Evolutionary conservation across 2,329 filamentous ascomycete species (phyloP).

Genomic region (Neonectria ditissima): DNA sequence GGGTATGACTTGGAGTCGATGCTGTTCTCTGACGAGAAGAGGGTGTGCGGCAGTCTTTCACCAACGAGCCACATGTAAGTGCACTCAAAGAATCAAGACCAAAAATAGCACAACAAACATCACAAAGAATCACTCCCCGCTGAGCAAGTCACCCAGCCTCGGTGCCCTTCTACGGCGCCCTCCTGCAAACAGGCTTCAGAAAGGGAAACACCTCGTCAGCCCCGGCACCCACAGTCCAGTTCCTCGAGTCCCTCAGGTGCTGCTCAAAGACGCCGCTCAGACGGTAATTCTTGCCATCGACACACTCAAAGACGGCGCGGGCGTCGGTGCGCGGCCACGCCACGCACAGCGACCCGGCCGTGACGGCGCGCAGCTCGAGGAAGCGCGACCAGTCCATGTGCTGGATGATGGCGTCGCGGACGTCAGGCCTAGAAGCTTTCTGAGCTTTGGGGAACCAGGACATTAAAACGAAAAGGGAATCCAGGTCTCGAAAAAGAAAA

Average conservation of each 20-base stretch:
- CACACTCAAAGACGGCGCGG: constrained; percentile 8
- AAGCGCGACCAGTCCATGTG: constrained; percentile 34
- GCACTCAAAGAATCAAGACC: constrained; percentile 5
- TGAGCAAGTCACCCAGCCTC: not conserved
- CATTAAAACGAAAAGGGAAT: too few relatives aligned
- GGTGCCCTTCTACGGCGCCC: not conserved
- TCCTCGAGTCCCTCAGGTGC: constrained; percentile 20
- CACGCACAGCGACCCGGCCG: constrained; percentile 21
- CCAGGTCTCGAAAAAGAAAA: too few relatives aligned
- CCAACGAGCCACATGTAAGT: not conserved
- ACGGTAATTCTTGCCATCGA: constrained; percentile 15
- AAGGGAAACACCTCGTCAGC: constrained; percentile 25
- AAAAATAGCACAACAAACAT: not conserved
- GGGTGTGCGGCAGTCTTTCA: not conserved
- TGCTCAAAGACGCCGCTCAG: constrained; percentile 24
- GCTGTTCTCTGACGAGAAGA: not conserved
- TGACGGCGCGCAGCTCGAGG: constrained; percentile 22
- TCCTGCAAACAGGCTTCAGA: constrained; percentile 27
- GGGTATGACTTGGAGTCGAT: not conserved
- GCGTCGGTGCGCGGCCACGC: constrained; percentile 20
- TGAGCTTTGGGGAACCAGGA: too few relatives aligned
- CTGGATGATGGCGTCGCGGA: constrained; percentile 36
- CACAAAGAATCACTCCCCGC: constrained; percentile 5
- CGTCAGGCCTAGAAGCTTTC: constrained; percentile 31
- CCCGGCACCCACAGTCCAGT: constrained; percentile 28